These are phyloP conservation scores for Rhodotorula sp. DNA, from an alignment of 1,284 basidiomycete genomes.

Conservation along the genomic window DNA sequence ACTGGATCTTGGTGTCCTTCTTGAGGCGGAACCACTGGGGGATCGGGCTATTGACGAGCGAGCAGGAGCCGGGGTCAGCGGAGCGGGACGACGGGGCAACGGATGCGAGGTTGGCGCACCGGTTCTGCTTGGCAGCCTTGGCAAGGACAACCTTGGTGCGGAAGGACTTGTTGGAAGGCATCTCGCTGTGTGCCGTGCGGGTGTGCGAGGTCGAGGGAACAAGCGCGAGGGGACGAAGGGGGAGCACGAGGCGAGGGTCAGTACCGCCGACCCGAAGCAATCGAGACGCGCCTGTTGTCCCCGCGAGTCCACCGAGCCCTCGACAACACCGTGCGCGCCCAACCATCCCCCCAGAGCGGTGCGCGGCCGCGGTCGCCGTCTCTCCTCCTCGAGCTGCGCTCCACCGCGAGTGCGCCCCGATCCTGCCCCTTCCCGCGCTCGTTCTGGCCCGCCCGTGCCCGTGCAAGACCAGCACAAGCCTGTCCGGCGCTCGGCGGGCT, in stretches of 20 bases:
- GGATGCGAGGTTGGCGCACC: slow-evolving; percentile 59
- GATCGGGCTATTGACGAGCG: slow-evolving; percentile 34
- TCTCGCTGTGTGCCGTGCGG: slow-evolving; percentile 27
- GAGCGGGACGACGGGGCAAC: neutral
- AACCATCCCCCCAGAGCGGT: no score
- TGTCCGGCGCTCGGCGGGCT: no score
- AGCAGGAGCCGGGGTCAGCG: neutral
- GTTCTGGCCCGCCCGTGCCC: no score
- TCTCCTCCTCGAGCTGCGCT: no score
- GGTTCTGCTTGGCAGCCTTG: slow-evolving; percentile 93
- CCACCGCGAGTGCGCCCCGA: no score
- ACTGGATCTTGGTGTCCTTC: slow-evolving; percentile 47
- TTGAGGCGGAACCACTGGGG: slow-evolving; percentile 47
- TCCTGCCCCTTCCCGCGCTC: no score
- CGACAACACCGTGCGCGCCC: no score
- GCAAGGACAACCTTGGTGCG: slow-evolving; percentile 94
- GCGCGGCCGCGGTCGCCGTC: no score
- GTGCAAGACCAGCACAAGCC: no score
- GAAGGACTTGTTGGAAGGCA: slow-evolving; percentile 98
- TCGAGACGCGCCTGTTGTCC: neutral
- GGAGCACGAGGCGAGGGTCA: neutral
- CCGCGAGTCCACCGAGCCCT: neutral
- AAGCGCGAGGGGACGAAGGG: neutral
- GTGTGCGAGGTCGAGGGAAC: neutral
- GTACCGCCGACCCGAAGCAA: neutral